Evolutionary conservation across 169 alveolate genomes (phyloP).

Genomic region (Plasmodium reichenowi): DNA sequence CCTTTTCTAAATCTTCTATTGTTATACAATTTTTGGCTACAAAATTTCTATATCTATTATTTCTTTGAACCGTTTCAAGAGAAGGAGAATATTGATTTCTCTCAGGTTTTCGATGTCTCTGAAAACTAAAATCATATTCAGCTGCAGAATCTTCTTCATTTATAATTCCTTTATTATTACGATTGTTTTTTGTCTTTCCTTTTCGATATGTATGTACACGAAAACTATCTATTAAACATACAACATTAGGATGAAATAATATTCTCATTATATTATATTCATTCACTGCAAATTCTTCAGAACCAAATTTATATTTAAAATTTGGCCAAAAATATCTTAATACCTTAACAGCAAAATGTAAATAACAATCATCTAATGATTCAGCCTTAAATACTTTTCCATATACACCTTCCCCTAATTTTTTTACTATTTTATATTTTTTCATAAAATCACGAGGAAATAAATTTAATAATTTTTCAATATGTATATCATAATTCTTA

Average conservation of each 20-base stretch:
- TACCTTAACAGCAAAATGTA: constrained; percentile 58
- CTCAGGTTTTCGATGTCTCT: constrained; percentile 25
- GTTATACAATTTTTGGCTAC: constrained; percentile 32
- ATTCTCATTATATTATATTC: constrained; percentile 64
- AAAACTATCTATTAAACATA: constrained; percentile 47
- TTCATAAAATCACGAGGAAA: constrained; percentile 75
- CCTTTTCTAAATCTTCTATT: constrained; percentile 49
- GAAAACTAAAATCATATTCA: constrained; percentile 67
- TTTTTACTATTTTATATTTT: constrained; percentile 77
- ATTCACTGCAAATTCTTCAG: constrained; percentile 70
- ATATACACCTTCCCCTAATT: constrained; percentile 86
- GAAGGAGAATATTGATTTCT: constrained; percentile 47
- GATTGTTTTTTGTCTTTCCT: constrained; percentile 9
- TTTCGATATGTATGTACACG: constrained; percentile 59
- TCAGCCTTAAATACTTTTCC: constrained; percentile 84
- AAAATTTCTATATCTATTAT: constrained; percentile 21
- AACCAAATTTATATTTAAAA: constrained; percentile 56
- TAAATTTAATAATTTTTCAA: constrained; percentile 53
- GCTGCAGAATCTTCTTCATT: constrained; percentile 21
- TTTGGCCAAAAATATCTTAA: constrained; percentile 72
- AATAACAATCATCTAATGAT: constrained; percentile 59
- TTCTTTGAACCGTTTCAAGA: constrained; percentile 30
- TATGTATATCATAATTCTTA: constrained; percentile 33
- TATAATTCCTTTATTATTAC: constrained; percentile 10
- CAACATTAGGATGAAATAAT: constrained; percentile 70